These are phyloP conservation scores for Boechera stricta DNA, from an alignment of 345 rosid species.

Conservation along the genomic window DNA sequence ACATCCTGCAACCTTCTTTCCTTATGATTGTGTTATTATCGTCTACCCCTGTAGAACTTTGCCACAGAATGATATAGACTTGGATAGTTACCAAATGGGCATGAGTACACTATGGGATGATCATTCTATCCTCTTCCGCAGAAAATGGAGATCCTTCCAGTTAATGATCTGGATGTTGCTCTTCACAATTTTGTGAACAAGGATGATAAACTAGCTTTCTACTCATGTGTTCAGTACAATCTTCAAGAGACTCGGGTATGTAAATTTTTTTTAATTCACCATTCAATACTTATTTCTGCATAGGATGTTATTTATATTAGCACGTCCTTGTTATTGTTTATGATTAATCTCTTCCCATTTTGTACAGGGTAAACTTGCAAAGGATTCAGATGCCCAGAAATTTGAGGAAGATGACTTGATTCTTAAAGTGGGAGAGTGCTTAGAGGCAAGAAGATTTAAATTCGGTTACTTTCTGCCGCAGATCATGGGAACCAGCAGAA, in stretches of 20 bases:
- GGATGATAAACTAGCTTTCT: slow-evolving; percentile 95
- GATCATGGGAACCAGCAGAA: slow-evolving; percentile 5
- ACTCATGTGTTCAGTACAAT: slow-evolving; percentile 82
- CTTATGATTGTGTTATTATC: slow-evolving; percentile 21
- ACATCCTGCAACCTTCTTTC: slow-evolving; percentile 35
- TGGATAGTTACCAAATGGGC: slow-evolving; percentile 28
- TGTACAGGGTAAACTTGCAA: slow-evolving; percentile 76
- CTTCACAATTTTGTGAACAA: slow-evolving; percentile 94
- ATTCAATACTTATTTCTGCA: slow-evolving; percentile 1
- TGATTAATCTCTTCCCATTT: slow-evolving; percentile 34
- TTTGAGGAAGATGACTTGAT: slow-evolving; percentile 81
- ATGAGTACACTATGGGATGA: slow-evolving; percentile 21
- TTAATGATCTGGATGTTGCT: slow-evolving; percentile 92
- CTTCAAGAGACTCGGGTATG: slow-evolving; percentile 96
- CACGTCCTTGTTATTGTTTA: slow-evolving; percentile 5
- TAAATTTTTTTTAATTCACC: slow-evolving; percentile 16
- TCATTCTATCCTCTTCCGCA: slow-evolving; percentile 50
- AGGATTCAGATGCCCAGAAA: slow-evolving; percentile 68
- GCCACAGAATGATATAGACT: slow-evolving; percentile 18
- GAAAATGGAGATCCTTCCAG: slow-evolving; percentile 99
- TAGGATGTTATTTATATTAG: neutral
- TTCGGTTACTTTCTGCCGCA: neutral
- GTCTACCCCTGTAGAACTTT: neutral
- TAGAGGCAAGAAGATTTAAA: slow-evolving; percentile 69
- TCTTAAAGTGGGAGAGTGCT: slow-evolving; percentile 91